These are phyloP conservation scores for Zygoascus sp. DNA, from an alignment of 1,139 yeast species.

Conservation along the genomic window DNA sequence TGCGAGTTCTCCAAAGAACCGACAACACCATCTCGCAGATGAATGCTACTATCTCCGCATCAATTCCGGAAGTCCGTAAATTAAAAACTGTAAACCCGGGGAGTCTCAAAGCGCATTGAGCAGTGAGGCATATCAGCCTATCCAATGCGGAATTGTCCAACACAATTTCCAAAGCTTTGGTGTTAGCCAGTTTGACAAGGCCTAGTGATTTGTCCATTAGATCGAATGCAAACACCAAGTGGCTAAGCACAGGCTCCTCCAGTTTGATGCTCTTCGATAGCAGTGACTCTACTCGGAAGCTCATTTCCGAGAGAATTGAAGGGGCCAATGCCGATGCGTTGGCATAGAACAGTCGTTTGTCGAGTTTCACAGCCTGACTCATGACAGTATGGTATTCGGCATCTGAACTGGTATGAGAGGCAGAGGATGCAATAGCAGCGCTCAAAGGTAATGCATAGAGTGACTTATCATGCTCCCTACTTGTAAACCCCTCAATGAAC, in stretches of 20 bases:
- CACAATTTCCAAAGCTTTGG: background rate
- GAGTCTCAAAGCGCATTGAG: background rate
- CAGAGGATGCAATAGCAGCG: slow-evolving; percentile 1
- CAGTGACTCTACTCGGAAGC: background rate
- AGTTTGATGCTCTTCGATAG: background rate
- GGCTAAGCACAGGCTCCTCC: background rate
- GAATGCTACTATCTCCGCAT: background rate
- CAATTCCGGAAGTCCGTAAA: background rate
- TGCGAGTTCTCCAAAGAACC: slow-evolving; percentile 8
- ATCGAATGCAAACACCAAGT: background rate
- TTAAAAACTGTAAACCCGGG: background rate
- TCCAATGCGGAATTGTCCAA: slow-evolving; percentile 2
- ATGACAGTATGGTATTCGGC: background rate
- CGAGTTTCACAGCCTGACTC: background rate
- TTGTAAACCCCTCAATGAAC: background rate
- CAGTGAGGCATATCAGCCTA: background rate
- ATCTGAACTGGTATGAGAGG: background rate
- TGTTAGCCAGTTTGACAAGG: background rate
- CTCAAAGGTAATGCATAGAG: background rate
- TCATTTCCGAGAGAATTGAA: background rate
- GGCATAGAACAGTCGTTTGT: background rate
- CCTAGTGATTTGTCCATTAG: background rate
- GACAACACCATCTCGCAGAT: slow-evolving; percentile 4
- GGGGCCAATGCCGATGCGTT: background rate
- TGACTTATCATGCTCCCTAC: background rate